Percentiles rank a stretch among this genome's conserved stretches.
Evolutionary conservation across 257 asterid genomes (phyloP).

Genomic region (Handroanthus guayacan): DNA sequence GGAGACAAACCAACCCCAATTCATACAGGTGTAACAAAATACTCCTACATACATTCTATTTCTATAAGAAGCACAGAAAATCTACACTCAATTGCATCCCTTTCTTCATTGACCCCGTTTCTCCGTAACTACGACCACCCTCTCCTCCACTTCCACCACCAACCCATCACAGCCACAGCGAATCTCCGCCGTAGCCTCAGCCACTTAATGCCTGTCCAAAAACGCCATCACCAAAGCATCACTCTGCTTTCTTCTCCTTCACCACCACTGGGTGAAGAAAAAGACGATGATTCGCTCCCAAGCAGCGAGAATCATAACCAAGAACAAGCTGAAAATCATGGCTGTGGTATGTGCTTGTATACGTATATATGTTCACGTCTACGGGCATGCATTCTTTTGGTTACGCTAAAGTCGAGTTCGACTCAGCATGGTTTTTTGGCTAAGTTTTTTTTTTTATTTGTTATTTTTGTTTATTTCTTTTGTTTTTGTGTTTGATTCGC

Average conservation of each 20-base stretch:
- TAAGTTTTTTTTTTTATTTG: background rate
- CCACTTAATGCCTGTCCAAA: constrained; percentile 77
- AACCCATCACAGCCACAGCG: constrained; percentile 38
- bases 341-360: constrained; percentile 46
- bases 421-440: constrained; percentile 39
- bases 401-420: constrained; percentile 39
- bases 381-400: constrained; percentile 45
- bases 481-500: constrained; percentile 44
- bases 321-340: constrained; percentile 46
- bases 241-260: constrained; percentile 61
- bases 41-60: constrained; percentile 23
- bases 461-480: constrained; percentile 9
- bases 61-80: constrained; percentile 33
- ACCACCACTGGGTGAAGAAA: constrained; percentile 51
- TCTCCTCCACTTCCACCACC: constrained; percentile 37
- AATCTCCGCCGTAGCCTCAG: constrained; percentile 49
- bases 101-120: constrained; percentile 45
- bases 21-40: constrained; percentile 25
- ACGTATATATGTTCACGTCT: constrained; percentile 26
- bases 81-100: constrained; percentile 47
- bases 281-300: constrained; percentile 56
- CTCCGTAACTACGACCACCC: constrained; percentile 32
- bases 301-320: constrained; percentile 55
- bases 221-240: constrained; percentile 58
- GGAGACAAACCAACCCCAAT: constrained; percentile 43